phyloP scores from a whole-genome alignment of 2,329 filamentous ascomycete genomes.

The Talaromyces amestolkiae region DNA sequence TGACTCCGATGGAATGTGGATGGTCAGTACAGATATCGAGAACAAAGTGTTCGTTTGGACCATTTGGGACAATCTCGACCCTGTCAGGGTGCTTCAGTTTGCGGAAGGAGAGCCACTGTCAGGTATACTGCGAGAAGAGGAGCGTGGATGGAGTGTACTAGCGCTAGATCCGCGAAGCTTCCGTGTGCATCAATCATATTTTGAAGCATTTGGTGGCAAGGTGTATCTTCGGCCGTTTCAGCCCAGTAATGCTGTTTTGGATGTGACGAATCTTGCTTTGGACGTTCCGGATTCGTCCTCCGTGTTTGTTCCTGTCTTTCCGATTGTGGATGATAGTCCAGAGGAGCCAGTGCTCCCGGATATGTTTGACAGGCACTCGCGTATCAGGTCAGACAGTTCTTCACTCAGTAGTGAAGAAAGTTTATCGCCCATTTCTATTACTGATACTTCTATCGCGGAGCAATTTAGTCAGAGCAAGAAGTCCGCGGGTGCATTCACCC shows the following conservation, averaged over 20 bases:
- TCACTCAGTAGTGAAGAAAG: background rate
- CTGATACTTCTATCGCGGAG: background rate
- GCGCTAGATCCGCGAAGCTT: constrained; percentile 47
- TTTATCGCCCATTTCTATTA: background rate
- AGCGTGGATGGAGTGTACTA: constrained; percentile 47
- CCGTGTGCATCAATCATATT: constrained; percentile 32
- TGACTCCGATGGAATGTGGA: constrained; percentile 55
- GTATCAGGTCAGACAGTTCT: constrained; percentile 19
- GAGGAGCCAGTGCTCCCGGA: constrained; percentile 28
- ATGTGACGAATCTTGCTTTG: constrained; percentile 30
- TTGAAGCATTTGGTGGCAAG: constrained; percentile 43
- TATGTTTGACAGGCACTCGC: constrained; percentile 30
- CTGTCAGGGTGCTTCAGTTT: constrained; percentile 30
- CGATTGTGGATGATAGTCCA: constrained; percentile 23
- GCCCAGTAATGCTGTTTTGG: constrained; percentile 26
- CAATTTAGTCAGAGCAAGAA: background rate
- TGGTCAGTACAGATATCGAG: constrained; percentile 57
- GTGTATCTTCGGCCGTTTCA: constrained; percentile 22
- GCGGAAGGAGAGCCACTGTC: constrained; percentile 29
- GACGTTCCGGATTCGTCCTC: constrained; percentile 31
- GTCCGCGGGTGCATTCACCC: background rate
- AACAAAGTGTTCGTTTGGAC: constrained; percentile 53
- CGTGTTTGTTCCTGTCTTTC: constrained; percentile 29
- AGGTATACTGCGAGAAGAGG: constrained; percentile 28
- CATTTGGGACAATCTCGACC: constrained; percentile 40